Conservation (phyloP, 1,284 basidiomycete genomes). For the Ceratobasidium sp. region DNA sequence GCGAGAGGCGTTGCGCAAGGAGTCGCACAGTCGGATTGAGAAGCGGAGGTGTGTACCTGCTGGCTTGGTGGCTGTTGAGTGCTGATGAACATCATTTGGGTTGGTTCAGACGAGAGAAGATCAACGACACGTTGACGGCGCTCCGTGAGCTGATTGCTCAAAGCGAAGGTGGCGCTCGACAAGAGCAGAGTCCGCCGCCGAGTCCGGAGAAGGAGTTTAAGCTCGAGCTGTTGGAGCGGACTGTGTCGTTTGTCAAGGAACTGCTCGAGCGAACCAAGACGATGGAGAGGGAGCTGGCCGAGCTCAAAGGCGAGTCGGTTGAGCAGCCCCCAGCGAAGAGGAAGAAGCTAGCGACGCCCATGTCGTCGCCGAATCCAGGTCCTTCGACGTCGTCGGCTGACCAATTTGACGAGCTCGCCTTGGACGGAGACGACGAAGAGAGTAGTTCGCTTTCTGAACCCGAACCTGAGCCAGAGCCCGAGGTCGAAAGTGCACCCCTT, state of each 20-base stretch:
- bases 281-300: conserved; percentile 45
- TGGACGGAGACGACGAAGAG: conserved; percentile 18
- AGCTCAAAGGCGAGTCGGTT: conserved; percentile 16
- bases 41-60: conserved; percentile 46
- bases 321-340: conserved; percentile 23
- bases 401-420: conserved; percentile 22
- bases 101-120: conserved; percentile 52
- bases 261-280: conserved; percentile 45
- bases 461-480: conserved; percentile 21
- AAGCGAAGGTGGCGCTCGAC: conserved; percentile 44
- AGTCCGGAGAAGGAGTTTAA: conserved; percentile 53
- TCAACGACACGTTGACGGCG: conserved; percentile 53
- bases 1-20: conserved; percentile 52
- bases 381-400: conserved; percentile 5
- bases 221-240: conserved; percentile 54
- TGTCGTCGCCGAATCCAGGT: conserved; percentile 24
- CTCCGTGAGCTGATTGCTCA: conserved; percentile 50
- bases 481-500: neutral
- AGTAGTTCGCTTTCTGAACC: conserved; percentile 32
- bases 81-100: conserved; percentile 17
- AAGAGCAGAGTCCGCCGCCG: conserved; percentile 46
- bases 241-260: conserved; percentile 48
- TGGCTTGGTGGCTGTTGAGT: neutral
- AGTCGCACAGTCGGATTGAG: conserved; percentile 55
- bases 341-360: conserved; percentile 35